Conservation (phyloP, 2,329 filamentous ascomycete genomes). For the Neonectria sp. region DNA sequence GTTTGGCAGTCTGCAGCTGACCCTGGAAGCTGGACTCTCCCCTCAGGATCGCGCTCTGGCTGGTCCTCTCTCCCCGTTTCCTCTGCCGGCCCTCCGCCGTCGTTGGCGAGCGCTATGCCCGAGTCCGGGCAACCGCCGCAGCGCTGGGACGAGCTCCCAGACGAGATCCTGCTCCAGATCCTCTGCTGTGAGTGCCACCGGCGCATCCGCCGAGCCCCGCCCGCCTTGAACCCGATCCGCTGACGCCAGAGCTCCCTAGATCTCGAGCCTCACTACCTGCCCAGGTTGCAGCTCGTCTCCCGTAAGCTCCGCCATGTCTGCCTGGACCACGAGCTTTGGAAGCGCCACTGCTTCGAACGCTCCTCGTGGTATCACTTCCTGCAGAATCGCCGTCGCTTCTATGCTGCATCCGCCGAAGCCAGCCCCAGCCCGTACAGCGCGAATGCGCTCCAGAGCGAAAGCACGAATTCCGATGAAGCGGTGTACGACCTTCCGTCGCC, state of each 20-base stretch:
- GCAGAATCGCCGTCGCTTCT: constrained; percentile 56
- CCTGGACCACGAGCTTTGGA: constrained; percentile 85
- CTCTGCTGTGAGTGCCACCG: constrained; percentile 67
- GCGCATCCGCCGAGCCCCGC: constrained; percentile 29
- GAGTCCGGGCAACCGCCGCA: constrained; percentile 36
- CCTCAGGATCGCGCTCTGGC: constrained; percentile 12
- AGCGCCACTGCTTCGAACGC: constrained; percentile 78
- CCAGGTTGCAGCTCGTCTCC: constrained; percentile 79
- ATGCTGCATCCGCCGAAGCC: constrained; percentile 43
- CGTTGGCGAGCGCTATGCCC: constrained; percentile 46
- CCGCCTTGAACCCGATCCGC: constrained; percentile 25
- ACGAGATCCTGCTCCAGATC: constrained; percentile 76
- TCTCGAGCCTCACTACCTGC: constrained; percentile 62
- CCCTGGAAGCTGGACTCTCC: constrained; percentile 14
- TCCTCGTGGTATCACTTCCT: constrained; percentile 77
- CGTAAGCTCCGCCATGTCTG: constrained; percentile 75
- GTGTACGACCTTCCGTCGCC: constrained; percentile 31
- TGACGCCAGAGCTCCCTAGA: constrained; percentile 47
- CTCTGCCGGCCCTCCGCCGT: constrained; percentile 9
- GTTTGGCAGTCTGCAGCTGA: constrained; percentile 14
- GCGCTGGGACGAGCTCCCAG: constrained; percentile 68
- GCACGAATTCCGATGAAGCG: constrained; percentile 15
- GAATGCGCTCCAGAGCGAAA: constrained; percentile 16
- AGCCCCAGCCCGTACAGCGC: neutral
- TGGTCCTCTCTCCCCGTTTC: constrained; percentile 20